Base-by-base conservation (phyloP, 2,329 filamentous ascomycete species). In the Penicillium olsonii region DNA sequence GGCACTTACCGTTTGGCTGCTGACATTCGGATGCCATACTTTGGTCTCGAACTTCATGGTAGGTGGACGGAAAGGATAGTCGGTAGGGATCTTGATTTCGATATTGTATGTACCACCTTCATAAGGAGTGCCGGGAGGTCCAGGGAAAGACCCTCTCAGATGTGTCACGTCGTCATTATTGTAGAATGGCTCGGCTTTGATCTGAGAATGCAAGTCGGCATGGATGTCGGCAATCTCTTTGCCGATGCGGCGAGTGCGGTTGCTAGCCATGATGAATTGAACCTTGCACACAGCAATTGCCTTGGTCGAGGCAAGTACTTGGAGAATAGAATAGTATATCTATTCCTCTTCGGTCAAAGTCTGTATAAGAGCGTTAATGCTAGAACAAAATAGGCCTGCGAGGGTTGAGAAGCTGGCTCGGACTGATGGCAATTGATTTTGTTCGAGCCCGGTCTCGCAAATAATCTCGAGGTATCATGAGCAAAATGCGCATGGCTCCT, bases 1-100 rank as follows among this genome's bases (percentile, higher is more conserved):
- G 31, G 8, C 15, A 78, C 85, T 66, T 75, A 95, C 91, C 34
- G 92, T 96, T 68, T 94, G 88, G 65, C 88, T 92, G 79, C 89
- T 95, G 74, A 99, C 84, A 67, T 99, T 99, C 27, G 94, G 94
- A 70, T 99, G 94, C 92, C 92, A 99, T 61, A 97, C 87, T 72
- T 87, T 92, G 56, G 94, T 99, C 57, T 87, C 83, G 67, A 97
- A 97, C 63, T 84, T 87, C 87, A 99, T 97, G 51, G 83, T 72
- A 4, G 94, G 94, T 4, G 92, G 90, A 61, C 91, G 88, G 76
- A 99, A 99, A 0, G 94, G 94, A 66, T 99, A 99, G 60, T 88
- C 88, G 54, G 82, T 82, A 0, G 92, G 92, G 45, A 99, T 94
- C 63, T 81, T 82, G 63, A 99, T 94, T 64, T 96, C 89, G 59